phyloP scores from a whole-genome alignment of 1,139 yeast genomes.

The Scheffersomyces stambukii region DNA sequence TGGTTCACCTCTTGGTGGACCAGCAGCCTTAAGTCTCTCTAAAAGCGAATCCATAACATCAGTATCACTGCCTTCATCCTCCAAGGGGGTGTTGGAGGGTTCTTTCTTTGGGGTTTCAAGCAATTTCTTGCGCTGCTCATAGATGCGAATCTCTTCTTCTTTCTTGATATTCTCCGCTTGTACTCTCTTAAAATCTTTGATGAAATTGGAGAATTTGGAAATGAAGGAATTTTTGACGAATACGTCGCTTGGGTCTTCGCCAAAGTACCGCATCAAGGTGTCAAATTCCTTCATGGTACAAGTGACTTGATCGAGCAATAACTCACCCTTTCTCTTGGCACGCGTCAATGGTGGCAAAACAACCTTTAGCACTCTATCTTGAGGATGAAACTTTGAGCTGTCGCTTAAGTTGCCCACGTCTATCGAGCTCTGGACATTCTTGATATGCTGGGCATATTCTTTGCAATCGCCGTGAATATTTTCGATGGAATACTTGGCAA shows the following conservation, averaged over 20 bases:
- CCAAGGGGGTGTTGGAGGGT: constrained; percentile 7
- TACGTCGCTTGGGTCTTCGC: constrained; percentile 70
- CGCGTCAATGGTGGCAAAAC: constrained; percentile 63
- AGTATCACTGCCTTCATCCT: constrained; percentile 28
- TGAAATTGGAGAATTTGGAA: constrained; percentile 67
- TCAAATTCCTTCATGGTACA: constrained; percentile 67
- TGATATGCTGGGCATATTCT: constrained; percentile 52
- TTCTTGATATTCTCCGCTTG: constrained; percentile 70
- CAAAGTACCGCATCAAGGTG: constrained; percentile 66
- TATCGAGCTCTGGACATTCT: constrained; percentile 67
- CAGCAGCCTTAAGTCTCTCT: constrained; percentile 71
- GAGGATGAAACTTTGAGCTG: constrained; percentile 69
- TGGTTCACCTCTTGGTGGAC: constrained; percentile 69
- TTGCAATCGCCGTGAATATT: constrained; percentile 60
- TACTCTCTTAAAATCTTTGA: constrained; percentile 70
- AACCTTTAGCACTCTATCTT: constrained; percentile 58
- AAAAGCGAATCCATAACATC: constrained; percentile 73
- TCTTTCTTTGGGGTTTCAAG: constrained; percentile 43
- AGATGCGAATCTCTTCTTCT: constrained; percentile 76
- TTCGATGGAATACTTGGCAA: constrained; percentile 65
- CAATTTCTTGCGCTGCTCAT: constrained; percentile 67
- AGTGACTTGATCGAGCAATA: constrained; percentile 58
- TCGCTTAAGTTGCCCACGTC: constrained; percentile 78
- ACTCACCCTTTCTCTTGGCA: constrained; percentile 63
- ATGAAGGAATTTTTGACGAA: constrained; percentile 69